Conservation (phyloP, 2,329 filamentous ascomycete species). For the Drechslerella stenobrocha region DNA sequence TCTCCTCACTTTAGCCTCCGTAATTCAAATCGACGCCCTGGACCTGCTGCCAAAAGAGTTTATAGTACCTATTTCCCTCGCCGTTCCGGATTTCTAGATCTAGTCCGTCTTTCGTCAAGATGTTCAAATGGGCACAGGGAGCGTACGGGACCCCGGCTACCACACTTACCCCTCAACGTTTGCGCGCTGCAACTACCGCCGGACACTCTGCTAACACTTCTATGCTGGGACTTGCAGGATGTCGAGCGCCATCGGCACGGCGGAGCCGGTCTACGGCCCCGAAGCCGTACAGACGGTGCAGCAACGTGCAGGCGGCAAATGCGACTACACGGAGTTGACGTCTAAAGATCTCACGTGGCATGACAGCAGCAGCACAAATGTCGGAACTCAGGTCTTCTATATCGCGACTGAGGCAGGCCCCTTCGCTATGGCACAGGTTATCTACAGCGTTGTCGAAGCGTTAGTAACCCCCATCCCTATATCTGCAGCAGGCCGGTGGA, state of each 20-base stretch:
- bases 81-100: neutral
- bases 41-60: neutral
- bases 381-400: slow-evolving; percentile 96
- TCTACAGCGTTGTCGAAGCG: slow-evolving; percentile 87
- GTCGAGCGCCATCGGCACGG: slow-evolving; percentile 85
- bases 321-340: slow-evolving; percentile 70
- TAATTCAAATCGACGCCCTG: neutral
- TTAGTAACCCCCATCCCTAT: slow-evolving; percentile 3
- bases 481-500: no score
- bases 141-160: slow-evolving; percentile 16
- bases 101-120: slow-evolving; percentile 7
- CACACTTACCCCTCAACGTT: neutral
- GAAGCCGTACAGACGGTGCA: slow-evolving; percentile 83
- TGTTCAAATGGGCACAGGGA: slow-evolving; percentile 44
- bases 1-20: neutral
- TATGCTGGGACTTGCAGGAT: slow-evolving; percentile 58
- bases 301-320: slow-evolving; percentile 61
- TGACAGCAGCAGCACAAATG: slow-evolving; percentile 77
- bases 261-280: slow-evolving; percentile 93
- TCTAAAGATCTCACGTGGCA: slow-evolving; percentile 81
- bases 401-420: slow-evolving; percentile 76
- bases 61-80: neutral
- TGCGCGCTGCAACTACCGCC: neutral
- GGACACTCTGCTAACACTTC: neutral
- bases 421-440: slow-evolving; percentile 80